Evolutionary conservation across 129 eudicot genomes (phyloP), one percentile per base, ranked within the genome.

Genomic region (Flaveria trinervia): DNA sequence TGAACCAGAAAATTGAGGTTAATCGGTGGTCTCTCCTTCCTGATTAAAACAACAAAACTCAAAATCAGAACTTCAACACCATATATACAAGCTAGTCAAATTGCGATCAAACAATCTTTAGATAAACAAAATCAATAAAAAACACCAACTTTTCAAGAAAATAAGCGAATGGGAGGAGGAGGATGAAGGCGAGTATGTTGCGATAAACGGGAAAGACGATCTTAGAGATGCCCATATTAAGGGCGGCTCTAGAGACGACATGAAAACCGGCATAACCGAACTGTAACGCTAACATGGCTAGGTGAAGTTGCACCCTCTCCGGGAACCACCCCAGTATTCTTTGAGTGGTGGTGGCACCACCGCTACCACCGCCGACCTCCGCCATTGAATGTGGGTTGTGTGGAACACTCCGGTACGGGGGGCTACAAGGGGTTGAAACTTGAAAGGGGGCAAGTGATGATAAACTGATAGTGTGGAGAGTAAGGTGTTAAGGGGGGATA

Each of bases 261-360:
- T 94, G 98, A 52, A 94, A 94, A 66, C 98, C 98, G 2, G 98
- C 98, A 67, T 94, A 94, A 0, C 98, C 98, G 45, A 94, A 94
- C 70, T 94, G 98, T 81, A 94, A 81, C 61, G 88, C 86, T 81
- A 94, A 43, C 98, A 94, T 94, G 41, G 98, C 93, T 66, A 82
- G 33, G 71, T 94, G 98, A 50, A 94, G 89, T 61, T 94, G 98
- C 39, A 91, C 72, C 52, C 84, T 91, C 77, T 94, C 98, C 45
- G 98, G 97, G 51, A 79, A 79, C 83, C 78, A 79, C 52, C 83
- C 83, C 17, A 8, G 44, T 10, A 79, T 71, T 65, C 55, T 79
- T 28, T 79, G 68, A 10, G 44, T 11, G 56, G 82, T 49, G 77
- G 68, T 16, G 51, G 43, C 52, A 4, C 67, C 76, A 11, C 65